Evolutionary conservation across 192 early-diverging fungal genomes (phyloP).

Genomic region (Glomus cerebriforme): DNA sequence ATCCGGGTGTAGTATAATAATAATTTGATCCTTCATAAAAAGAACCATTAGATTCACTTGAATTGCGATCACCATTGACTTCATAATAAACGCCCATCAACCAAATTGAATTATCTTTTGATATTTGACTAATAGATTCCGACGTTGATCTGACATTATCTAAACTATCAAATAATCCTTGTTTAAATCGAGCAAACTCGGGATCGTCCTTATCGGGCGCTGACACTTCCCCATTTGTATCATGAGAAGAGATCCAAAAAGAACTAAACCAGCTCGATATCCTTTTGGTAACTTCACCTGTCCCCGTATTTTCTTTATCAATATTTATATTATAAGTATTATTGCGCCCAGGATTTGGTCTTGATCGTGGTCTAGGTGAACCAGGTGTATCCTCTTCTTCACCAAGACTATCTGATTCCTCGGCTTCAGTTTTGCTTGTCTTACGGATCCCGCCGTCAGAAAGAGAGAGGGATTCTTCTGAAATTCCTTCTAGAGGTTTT

Average conservation of each 20-base stretch:
- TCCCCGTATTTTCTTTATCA: not conserved
- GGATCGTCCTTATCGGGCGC: slow-evolving; percentile 19
- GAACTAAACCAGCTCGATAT: slow-evolving; percentile 25
- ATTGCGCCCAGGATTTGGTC: not conserved
- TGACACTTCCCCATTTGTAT: not conserved
- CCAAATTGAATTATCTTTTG: slow-evolving; percentile 32
- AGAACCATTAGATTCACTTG: not conserved
- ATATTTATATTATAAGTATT: slow-evolving; percentile 2
- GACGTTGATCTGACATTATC: not conserved
- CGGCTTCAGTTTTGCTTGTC: not conserved
- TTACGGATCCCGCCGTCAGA: slow-evolving; percentile 17
- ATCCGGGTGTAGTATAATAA: slow-evolving; percentile 19
- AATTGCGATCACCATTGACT: slow-evolving; percentile 15
- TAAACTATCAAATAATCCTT: slow-evolving; percentile 19
- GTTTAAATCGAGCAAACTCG: slow-evolving; percentile 2
- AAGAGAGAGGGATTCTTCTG: not conserved
- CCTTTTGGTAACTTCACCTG: slow-evolving; percentile 1
- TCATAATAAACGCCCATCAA: slow-evolving; percentile 41
- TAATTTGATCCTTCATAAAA: not conserved
- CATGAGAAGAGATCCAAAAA: slow-evolving; percentile 25
- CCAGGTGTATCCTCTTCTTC: not conserved
- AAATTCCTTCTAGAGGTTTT: not conserved
- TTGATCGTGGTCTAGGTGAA: not conserved
- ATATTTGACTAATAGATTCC: not conserved
- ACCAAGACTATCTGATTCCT: not conserved